phyloP scores from a whole-genome alignment of 441 rosid species.

The Raphanus hybrid region DNA sequence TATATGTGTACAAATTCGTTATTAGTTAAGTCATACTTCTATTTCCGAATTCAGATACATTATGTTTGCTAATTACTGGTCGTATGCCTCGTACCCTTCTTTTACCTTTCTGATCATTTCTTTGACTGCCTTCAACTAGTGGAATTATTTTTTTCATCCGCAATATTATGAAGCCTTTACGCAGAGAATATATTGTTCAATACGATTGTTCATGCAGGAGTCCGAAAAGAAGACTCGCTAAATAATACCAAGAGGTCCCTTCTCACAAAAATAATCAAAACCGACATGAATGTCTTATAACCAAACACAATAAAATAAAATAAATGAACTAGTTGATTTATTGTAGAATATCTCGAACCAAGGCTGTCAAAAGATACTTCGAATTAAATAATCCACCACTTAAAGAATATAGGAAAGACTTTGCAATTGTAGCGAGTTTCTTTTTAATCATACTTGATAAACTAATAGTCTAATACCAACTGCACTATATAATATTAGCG shows the following conservation, averaged over 20 bases:
- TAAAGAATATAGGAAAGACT: slow-evolving; percentile 35
- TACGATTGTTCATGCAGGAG: slow-evolving; percentile 38
- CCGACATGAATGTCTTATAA: slow-evolving; percentile 33
- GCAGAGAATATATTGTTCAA: not conserved
- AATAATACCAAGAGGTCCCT: not conserved
- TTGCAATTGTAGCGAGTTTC: slow-evolving; percentile 29
- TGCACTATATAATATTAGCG: slow-evolving; percentile 22
- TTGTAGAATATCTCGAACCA: slow-evolving; percentile 36
- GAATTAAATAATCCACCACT: slow-evolving; percentile 20
- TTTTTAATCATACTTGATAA: slow-evolving; percentile 32
- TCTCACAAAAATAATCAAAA: slow-evolving; percentile 16
- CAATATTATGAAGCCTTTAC: slow-evolving; percentile 1
- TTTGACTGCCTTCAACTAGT: not conserved
- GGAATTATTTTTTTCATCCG: not conserved
- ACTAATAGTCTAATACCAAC: slow-evolving; percentile 35
- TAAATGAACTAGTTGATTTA: slow-evolving; percentile 29
- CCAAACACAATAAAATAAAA: slow-evolving; percentile 35
- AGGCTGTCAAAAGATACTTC: slow-evolving; percentile 44
- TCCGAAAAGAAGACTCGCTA: not conserved
- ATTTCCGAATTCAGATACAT: too few species aligned
- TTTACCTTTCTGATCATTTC: not conserved
- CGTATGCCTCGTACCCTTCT: not conserved
- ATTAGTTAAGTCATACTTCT: too few species aligned
- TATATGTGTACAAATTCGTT: not conserved
- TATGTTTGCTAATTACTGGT: too few species aligned